Conservation (phyloP, 2,329 filamentous ascomycete species). For the Calonectria hongkongensis region DNA sequence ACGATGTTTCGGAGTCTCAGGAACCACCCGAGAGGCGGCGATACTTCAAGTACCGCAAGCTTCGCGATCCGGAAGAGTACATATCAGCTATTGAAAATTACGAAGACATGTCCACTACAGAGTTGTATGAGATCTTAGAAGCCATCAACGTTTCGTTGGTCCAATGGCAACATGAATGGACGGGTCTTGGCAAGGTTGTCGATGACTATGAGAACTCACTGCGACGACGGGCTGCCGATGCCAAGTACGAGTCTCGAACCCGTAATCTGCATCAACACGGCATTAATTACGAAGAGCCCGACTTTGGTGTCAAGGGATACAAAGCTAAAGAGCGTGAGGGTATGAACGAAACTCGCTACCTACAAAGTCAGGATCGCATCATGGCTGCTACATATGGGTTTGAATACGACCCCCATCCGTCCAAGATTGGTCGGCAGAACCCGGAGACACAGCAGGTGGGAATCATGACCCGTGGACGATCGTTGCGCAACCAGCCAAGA, state of each 20-base stretch:
- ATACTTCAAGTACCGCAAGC: conserved; percentile 68
- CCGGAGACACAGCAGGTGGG: conserved; percentile 72
- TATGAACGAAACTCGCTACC: conserved; percentile 66
- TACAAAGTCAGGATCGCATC: conserved; percentile 73
- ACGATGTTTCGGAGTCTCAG: conserved; percentile 61
- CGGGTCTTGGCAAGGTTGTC: conserved; percentile 68
- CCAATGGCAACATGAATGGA: conserved; percentile 74
- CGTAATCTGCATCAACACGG: conserved; percentile 64
- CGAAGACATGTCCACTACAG: conserved; percentile 68
- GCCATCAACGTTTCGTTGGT: conserved; percentile 67
- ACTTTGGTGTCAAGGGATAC: conserved; percentile 74
- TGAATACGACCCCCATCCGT: conserved; percentile 75
- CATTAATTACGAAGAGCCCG: conserved; percentile 68
- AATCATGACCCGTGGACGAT: conserved; percentile 70
- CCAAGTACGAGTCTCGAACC: conserved; percentile 67
- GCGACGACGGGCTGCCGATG: conserved; percentile 69
- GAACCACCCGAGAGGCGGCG: conserved; percentile 55
- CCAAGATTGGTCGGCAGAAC: conserved; percentile 76
- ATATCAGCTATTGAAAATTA: conserved; percentile 68
- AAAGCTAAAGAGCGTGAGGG: conserved; percentile 67
- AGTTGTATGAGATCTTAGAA: conserved; percentile 67
- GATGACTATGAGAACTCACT: conserved; percentile 76
- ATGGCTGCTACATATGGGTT: conserved; percentile 77
- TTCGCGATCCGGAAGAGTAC: conserved; percentile 71
- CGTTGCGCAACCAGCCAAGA: conserved; percentile 74